Evolutionary conservation across 192 early-diverging fungal genomes (phyloP).

Genomic region (Coemansia guatemalensis): DNA sequence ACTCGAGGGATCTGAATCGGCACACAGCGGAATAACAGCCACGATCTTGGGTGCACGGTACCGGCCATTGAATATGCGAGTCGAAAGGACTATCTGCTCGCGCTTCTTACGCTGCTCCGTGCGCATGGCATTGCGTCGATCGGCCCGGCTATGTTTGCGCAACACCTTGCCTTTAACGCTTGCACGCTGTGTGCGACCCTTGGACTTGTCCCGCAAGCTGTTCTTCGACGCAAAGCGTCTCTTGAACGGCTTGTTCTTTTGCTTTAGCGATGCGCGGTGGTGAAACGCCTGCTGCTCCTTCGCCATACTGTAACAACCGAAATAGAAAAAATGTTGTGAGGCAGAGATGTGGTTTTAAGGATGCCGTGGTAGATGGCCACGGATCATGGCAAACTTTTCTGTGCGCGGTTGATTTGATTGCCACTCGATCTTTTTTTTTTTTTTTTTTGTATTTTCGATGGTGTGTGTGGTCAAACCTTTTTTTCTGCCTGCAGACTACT

Average conservation of each 20-base stretch:
- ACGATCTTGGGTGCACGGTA: slow-evolving; percentile 87
- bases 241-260: slow-evolving; percentile 97
- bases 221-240: slow-evolving; percentile 87
- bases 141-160: slow-evolving; percentile 61
- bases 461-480: neutral
- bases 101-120: slow-evolving; percentile 82
- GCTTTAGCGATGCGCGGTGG: slow-evolving; percentile 80
- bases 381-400: neutral
- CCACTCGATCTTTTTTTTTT: neutral
- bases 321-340: neutral
- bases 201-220: slow-evolving; percentile 71
- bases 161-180: slow-evolving; percentile 59
- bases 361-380: neutral
- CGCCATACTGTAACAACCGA: slow-evolving; percentile 12
- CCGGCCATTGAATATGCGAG: slow-evolving; percentile 82
- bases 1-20: slow-evolving; percentile 61
- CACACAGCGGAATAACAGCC: slow-evolving; percentile 85
- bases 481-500: neutral
- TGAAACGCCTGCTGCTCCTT: slow-evolving; percentile 54
- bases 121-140: slow-evolving; percentile 81
- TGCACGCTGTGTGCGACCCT: slow-evolving; percentile 73
- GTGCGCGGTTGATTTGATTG: neutral
- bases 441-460: neutral
- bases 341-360: neutral
- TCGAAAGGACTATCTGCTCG: slow-evolving; percentile 62